Conservation (phyloP, 2,329 filamentous ascomycete species). For the Talaromyces verruculosus region DNA sequence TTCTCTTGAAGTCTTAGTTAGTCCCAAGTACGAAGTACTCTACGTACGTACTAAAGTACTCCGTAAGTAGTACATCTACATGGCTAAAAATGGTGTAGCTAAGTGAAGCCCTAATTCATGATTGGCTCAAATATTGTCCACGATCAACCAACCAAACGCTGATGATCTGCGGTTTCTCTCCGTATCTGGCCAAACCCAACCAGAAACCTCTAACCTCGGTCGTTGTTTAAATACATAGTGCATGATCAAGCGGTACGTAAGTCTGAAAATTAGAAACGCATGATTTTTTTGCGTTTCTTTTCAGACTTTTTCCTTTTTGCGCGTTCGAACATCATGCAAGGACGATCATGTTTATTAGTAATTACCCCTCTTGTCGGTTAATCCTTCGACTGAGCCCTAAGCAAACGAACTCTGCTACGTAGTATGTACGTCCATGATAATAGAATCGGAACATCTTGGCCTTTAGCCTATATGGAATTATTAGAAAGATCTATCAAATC, state of each 20-base stretch:
- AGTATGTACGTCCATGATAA: not conserved
- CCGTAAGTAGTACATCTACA: not conserved
- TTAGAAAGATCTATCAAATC: not conserved
- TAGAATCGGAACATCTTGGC: not conserved
- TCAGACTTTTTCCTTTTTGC: not conserved
- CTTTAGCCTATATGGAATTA: not conserved
- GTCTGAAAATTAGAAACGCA: not conserved
- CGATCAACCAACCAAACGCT: not conserved
- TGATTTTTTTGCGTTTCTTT: not conserved
- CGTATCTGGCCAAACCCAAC: not conserved
- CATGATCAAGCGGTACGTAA: not conserved
- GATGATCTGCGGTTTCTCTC: not conserved
- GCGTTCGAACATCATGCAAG: slow-evolving; percentile 10
- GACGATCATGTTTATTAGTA: slow-evolving; percentile 10
- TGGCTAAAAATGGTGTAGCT: not conserved
- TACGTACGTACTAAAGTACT: not conserved
- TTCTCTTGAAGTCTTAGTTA: not conserved
- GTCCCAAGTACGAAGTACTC: not conserved
- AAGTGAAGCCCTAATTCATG: not conserved
- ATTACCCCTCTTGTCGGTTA: slow-evolving; percentile 4
- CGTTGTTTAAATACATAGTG: not conserved
- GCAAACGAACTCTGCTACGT: not conserved
- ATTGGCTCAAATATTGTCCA: not conserved
- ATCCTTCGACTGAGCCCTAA: not conserved
- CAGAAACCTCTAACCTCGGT: not conserved